A percentile compares a stretch with the other conserved stretches of the same genome.
These are phyloP conservation scores for Pichia phayaonensis DNA, from an alignment of 805 yeast species.

Conservation along the genomic window DNA sequence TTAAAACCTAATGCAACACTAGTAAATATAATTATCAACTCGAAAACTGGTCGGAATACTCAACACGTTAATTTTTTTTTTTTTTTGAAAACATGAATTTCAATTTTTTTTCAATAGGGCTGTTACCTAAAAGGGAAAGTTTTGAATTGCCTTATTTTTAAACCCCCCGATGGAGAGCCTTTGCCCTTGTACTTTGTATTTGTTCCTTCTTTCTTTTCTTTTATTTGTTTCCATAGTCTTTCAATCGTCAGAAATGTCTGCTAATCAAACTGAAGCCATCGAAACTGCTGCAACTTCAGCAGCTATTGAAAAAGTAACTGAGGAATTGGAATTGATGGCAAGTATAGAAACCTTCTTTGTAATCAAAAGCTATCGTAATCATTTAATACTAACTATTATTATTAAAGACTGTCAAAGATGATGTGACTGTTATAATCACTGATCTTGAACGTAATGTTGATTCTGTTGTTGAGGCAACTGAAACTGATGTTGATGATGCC, in stretches of 20 bases:
- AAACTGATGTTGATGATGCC: too few relatives aligned
- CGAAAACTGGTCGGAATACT: neutral
- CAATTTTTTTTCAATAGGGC: neutral
- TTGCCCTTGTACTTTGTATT: neutral
- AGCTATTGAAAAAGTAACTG: constrained; percentile 3
- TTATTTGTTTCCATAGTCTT: too few relatives aligned
- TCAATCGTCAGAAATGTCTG: neutral
- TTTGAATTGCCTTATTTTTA: neutral
- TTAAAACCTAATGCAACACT: neutral
- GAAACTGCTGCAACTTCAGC: neutral
- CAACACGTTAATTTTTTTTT: too few relatives aligned
- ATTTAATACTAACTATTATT: neutral
- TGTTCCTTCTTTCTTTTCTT: neutral
- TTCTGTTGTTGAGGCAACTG: neutral
- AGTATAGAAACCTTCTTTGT: neutral
- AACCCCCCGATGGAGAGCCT: neutral
- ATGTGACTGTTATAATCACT: too few relatives aligned
- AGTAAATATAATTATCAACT: neutral
- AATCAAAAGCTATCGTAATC: neutral
- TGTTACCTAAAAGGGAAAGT: neutral
- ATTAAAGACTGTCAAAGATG: neutral
- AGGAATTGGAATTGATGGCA: constrained; percentile 2
- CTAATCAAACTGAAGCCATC: neutral
- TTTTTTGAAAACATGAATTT: neutral
- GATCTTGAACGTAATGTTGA: too few relatives aligned